Percentiles rank a stretch among this genome's conserved stretches.
Conservation (phyloP, 2,329 filamentous ascomycete species). For the Neofusicoccum sp. region DNA sequence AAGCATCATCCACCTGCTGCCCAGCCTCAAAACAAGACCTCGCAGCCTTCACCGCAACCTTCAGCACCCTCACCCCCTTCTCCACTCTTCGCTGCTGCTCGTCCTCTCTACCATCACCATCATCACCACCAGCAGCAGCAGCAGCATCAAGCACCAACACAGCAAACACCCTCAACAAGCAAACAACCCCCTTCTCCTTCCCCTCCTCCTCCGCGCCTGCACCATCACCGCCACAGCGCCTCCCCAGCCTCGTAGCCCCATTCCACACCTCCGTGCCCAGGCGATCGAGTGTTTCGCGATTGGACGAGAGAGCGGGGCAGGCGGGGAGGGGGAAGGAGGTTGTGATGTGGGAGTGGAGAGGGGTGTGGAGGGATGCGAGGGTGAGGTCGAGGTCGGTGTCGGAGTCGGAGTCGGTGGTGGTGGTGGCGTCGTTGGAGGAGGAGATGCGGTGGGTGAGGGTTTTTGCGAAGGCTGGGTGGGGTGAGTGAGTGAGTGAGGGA, state of each 20-base stretch:
- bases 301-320: constrained; percentile 30
- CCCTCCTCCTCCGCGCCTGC: constrained; percentile 16
- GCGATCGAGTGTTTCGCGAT: constrained; percentile 53
- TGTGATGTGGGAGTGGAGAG: constrained; percentile 35
- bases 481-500: constrained; percentile 19
- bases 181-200: not conserved
- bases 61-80: constrained; percentile 57
- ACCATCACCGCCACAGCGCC: not conserved
- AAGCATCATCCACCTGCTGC: constrained; percentile 58
- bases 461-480: constrained; percentile 33
- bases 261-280: constrained; percentile 66
- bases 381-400: constrained; percentile 20
- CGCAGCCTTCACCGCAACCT: constrained; percentile 65
- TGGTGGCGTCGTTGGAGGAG: constrained; percentile 16
- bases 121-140: no score
- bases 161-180: constrained; percentile 49
- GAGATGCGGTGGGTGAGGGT: constrained; percentile 28
- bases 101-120: not conserved
- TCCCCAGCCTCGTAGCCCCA: constrained; percentile 53
- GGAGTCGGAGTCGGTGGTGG: constrained; percentile 7
- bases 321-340: constrained; percentile 36
- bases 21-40: constrained; percentile 61
- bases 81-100: not conserved
- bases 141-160: constrained; percentile 62
- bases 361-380: constrained; percentile 22